These are phyloP conservation scores for Mucor saturninus DNA, from an alignment of 371 early-diverging fungal genomes.

Conservation along the genomic window DNA sequence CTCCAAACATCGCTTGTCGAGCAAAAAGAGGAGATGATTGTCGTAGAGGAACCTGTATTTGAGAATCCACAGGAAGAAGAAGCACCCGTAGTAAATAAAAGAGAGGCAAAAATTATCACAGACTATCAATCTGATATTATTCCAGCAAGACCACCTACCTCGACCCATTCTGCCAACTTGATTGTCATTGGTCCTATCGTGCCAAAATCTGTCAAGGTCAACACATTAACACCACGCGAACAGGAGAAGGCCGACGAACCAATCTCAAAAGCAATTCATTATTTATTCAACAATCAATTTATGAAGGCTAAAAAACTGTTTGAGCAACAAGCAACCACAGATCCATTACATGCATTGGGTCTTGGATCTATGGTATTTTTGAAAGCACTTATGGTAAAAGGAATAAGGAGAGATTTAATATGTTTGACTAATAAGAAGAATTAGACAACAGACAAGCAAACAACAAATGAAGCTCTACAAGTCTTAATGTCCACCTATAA, in stretches of 20 bases:
- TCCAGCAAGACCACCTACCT: neutral
- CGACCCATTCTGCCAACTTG: conserved; percentile 17
- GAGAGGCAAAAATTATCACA: neutral
- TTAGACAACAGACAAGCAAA: conserved; percentile 46
- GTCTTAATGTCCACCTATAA: conserved; percentile 40
- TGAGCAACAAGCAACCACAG: conserved; percentile 40
- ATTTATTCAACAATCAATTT: conserved; percentile 48
- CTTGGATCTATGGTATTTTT: conserved; percentile 55
- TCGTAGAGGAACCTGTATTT: neutral
- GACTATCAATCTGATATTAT: neutral
- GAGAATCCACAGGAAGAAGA: neutral
- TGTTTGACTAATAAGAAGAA: neutral
- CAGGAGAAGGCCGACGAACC: conserved; percentile 52
- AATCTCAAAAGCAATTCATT: conserved; percentile 29
- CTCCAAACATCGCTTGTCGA: conserved; percentile 18
- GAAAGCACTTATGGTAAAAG: conserved; percentile 52
- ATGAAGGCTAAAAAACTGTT: conserved; percentile 50
- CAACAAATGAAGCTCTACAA: conserved; percentile 44
- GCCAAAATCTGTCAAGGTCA: conserved; percentile 29
- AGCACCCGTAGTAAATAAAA: neutral
- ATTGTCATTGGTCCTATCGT: conserved; percentile 16
- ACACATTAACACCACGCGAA: conserved; percentile 53
- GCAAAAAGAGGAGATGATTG: neutral
- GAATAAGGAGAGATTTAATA: neutral
- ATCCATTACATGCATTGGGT: conserved; percentile 53